Conservation (phyloP, 1,284 basidiomycete species). For the Cutaneotrichosporon dermatis region DNA sequence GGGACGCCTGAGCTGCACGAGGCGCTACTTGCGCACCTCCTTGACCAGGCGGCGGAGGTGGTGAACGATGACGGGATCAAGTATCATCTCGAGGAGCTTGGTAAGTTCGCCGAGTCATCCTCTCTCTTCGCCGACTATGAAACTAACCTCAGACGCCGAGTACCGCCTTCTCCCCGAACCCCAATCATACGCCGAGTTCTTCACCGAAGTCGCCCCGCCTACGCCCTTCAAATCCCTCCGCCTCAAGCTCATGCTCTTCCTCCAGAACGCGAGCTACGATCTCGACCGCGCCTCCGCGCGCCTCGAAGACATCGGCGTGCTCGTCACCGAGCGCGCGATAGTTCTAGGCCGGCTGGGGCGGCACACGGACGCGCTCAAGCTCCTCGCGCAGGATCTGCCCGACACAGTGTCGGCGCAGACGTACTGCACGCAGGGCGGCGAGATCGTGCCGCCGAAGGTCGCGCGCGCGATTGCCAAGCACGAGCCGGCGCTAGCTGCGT, state of each 20-base stretch:
- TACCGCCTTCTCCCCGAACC: slow-evolving; percentile 38
- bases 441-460: slow-evolving; percentile 62
- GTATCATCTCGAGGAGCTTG: slow-evolving; percentile 48
- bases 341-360: slow-evolving; percentile 70
- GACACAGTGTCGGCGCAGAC: slow-evolving; percentile 73
- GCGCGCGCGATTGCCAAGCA: slow-evolving; percentile 51
- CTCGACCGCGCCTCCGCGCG: slow-evolving; percentile 52
- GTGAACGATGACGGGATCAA: slow-evolving; percentile 44
- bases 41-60: slow-evolving; percentile 30
- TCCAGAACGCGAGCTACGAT: slow-evolving; percentile 68
- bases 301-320: slow-evolving; percentile 52
- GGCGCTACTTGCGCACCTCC: slow-evolving; percentile 29
- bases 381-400: slow-evolving; percentile 64
- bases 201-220: slow-evolving; percentile 55
- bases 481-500: slow-evolving; percentile 53
- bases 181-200: slow-evolving; percentile 40
- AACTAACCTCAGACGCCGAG: slow-evolving; percentile 34
- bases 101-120: slow-evolving; percentile 26
- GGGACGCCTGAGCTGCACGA: slow-evolving; percentile 35
- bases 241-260: slow-evolving; percentile 69
- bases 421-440: slow-evolving; percentile 70
- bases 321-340: slow-evolving; percentile 70
- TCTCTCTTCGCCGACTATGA: no score
- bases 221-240: slow-evolving; percentile 67
- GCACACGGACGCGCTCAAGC: slow-evolving; percentile 62